Evolutionary conservation across 768 basidiomycete species (phyloP), one percentile per base, ranked within the genome.

Genomic region (Lentinus tigrinus): DNA sequence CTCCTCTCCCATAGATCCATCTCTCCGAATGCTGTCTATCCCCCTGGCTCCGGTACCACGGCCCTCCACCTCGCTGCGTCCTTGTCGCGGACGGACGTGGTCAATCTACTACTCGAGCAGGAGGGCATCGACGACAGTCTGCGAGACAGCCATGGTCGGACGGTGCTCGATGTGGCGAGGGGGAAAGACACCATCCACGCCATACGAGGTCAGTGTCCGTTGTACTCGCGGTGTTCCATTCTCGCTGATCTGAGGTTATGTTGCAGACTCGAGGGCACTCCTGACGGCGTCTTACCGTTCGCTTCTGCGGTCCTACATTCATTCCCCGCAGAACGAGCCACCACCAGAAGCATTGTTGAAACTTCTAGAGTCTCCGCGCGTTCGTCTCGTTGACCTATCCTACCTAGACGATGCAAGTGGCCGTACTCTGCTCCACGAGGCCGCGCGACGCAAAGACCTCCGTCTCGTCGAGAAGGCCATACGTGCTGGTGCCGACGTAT

Each of bases 401-500:
- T 88, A 89, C 56, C 77, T 95, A 13, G 93, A 96, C 62, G 84
- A 89, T 49, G 77, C 80, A n/a, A 81, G 85, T 1, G 94, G 95
- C 0, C 80, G 81, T 3, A 85, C 91, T 0, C 72, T 97, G 5
- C 77, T 98, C 0, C 95, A 98, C 62, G 95, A 95, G 70, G 93
- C 94, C 1, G 91, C 91, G 0, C 77, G 82, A 36, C 79, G 93
- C 16, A 87, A 88, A 58, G 93, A 97, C 67, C 74, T 96, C 21
- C 78, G 85, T 4, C 73, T 96, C 19, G 83, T 96, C 26, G 91
- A 96, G 66, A 79, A 93, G n/a, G 88, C 85, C 0, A 84, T 95
- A 2, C 82, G 88, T 23, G 88, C 89, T 9, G 94, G 94, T 0
- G 93, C 92, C 0, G 93, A 95, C 67, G 89, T 95, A 4, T 95